These are phyloP conservation scores for Aspergillus hortae DNA, from an alignment of 2,329 filamentous ascomycete genomes.

Conservation along the genomic window DNA sequence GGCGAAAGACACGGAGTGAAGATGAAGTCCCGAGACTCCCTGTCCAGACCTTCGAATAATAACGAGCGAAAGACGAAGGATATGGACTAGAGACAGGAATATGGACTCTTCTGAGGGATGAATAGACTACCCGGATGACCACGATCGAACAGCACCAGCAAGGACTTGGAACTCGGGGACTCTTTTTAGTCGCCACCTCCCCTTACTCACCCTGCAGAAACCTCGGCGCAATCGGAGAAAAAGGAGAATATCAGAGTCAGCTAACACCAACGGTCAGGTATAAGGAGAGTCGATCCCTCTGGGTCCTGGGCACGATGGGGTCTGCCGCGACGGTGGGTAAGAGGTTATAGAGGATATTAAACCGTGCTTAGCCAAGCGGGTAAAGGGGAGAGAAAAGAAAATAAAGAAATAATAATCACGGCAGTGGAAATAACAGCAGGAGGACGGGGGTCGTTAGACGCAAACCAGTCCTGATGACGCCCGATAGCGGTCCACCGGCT, in stretches of 20 bases:
- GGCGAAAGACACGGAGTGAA: not conserved
- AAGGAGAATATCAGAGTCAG: conserved; percentile 15
- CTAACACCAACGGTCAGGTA: conserved; percentile 14
- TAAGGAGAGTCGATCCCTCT: conserved; percentile 17
- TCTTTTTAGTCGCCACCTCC: not conserved
- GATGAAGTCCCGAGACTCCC: not conserved
- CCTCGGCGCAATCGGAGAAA: conserved; percentile 6
- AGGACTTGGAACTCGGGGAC: conserved; percentile 4
- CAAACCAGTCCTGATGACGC: conserved; percentile 14
- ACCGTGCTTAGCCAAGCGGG: conserved; percentile 22
- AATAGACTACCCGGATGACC: conserved; percentile 1
- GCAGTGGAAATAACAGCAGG: conserved; percentile 27
- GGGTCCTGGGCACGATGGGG: conserved; percentile 14
- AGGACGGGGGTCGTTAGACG: conserved; percentile 12
- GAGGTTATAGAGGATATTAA: conserved; percentile 21
- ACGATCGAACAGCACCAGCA: not conserved
- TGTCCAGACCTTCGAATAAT: not conserved
- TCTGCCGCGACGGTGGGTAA: conserved; percentile 15
- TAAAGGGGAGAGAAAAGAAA: conserved; percentile 13
- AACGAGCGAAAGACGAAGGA: conserved; percentile 14
- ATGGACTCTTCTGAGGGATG: not conserved
- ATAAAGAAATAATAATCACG: conserved; percentile 15
- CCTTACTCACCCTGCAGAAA: not conserved
- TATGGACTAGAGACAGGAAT: not conserved
- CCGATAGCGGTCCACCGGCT: conserved; percentile 19